Conservation (phyloP, 345 rosid species). For the Lagerstroemia speciosa region DNA sequence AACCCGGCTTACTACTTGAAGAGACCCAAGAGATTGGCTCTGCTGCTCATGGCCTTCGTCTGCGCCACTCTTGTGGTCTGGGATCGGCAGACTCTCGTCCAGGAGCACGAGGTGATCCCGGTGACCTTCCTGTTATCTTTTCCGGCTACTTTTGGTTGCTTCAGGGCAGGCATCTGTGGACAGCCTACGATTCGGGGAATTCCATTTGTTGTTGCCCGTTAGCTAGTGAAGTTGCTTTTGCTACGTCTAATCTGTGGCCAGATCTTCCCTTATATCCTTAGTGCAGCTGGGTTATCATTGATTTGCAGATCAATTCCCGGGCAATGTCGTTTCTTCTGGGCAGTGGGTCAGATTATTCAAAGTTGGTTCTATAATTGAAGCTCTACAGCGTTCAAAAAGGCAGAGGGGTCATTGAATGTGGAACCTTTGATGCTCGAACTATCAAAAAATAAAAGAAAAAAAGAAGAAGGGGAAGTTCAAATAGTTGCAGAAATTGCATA, state of each 20-base stretch:
- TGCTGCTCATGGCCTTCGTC: constrained; percentile 61
- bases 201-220: too few species aligned
- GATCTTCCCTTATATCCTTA: neutral
- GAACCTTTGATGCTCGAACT: too few species aligned
- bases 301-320: neutral
- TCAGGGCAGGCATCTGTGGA: too few species aligned
- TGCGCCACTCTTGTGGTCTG: constrained; percentile 49
- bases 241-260: neutral
- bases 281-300: neutral
- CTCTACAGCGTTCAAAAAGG: too few species aligned
- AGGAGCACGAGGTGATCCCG: constrained; percentile 54
- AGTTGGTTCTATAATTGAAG: neutral
- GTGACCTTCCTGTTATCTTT: too few species aligned
- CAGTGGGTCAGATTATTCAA: neutral
- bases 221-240: neutral
- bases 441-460: too few species aligned
- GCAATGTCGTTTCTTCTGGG: neutral
- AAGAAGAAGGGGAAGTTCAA: too few species aligned
- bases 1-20: constrained; percentile 66
- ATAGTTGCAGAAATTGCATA: neutral
- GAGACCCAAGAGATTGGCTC: constrained; percentile 65
- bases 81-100: constrained; percentile 81
- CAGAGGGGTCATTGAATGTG: too few species aligned
- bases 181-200: too few species aligned
- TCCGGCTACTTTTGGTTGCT: too few species aligned